Evolutionary conservation across 2,329 filamentous ascomycete genomes (phyloP), one percentile per base, ranked within the genome.

Genomic region (Furcasterigmium sp.): DNA sequence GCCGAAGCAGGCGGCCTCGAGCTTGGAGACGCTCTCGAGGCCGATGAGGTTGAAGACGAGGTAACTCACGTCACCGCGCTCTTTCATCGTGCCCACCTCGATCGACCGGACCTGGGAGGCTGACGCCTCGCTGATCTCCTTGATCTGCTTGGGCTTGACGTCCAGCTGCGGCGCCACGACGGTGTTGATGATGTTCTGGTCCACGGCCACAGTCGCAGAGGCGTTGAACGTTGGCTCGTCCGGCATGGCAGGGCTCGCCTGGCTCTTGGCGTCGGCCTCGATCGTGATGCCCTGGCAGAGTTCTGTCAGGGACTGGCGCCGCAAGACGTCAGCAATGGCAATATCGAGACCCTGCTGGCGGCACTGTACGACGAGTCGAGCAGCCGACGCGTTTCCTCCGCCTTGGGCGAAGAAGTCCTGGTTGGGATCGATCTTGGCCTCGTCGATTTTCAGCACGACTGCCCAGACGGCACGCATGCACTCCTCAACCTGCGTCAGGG

Each of bases 401-500:
- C 75, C 74, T 0, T 67, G 56, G 3, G 64, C 60, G 30, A 73
- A 52, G 47, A 78, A 78, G 8, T 62, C 67, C 32, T 72, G 68
- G 0, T 61, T 57, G 0, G 66, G 57, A 2, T 59, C 63, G 23
- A 78, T 72, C 3, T 57, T 57, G 1, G 54, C 52, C n/a, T 64
- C 60, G 1, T 67, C 57, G 1, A 70, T 48, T 0, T 56, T 56
- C 0, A 78, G 58, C 0, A 73, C 64, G 1, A 56, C 51, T 0
- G 73, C 67, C 73, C 75, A 77, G 44, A 76, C 60, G 3, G 56
- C 52, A 8, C 72, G 61, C 66, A 78, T 71, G 7, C 56, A 56
- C 47, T 72, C 67, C 51, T 76, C 74, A 1, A 64, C 61, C 5
- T 65, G 58, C 0, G 73, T 76, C 25, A 75, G 43, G 0, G 73